phyloP scores from a whole-genome alignment of 139 green algal species.

The Picochlorum sp. region DNA sequence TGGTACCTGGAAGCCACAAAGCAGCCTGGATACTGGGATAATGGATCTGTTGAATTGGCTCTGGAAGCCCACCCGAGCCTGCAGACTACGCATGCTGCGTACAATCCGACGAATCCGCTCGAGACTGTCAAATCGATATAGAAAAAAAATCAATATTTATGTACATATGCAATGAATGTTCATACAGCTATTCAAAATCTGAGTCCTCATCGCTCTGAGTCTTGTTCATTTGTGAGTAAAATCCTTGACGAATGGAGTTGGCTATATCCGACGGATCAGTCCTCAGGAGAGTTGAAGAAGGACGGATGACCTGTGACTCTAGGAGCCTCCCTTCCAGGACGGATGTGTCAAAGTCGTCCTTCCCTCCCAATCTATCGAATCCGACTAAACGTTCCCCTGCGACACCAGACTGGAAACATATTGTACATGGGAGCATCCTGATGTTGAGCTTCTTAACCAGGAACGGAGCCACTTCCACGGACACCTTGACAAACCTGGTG shows the following conservation, averaged over 20 bases:
- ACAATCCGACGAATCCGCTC: not conserved
- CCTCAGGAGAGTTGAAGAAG: not conserved
- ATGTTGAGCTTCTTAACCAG: constrained; percentile 92
- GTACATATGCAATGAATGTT: not conserved
- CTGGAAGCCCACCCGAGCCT: constrained; percentile 49
- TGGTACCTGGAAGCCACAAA: constrained; percentile 71
- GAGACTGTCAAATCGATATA: constrained; percentile 2
- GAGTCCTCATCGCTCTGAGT: constrained; percentile 57
- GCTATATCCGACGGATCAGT: constrained; percentile 14
- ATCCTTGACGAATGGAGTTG: not conserved
- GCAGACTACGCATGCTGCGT: not conserved
- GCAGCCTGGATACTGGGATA: constrained; percentile 60
- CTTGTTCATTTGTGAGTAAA: constrained; percentile 3
- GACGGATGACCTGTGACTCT: constrained; percentile 16
- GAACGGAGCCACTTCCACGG: constrained; percentile 75
- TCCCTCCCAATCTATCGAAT: constrained; percentile 78
- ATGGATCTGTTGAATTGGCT: constrained; percentile 64
- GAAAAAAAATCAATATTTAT: not conserved
- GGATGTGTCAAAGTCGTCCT: constrained; percentile 44
- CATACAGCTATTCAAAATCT: constrained; percentile 49
- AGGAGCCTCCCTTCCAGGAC: constrained; percentile 25
- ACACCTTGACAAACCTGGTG: constrained; percentile 88
- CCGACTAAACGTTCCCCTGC: constrained; percentile 68
- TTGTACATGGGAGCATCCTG: constrained; percentile 75
- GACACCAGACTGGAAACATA: constrained; percentile 72